Base-by-base conservation (phyloP, 257 asterid species). In the Solanum bulbocastanum region DNA sequence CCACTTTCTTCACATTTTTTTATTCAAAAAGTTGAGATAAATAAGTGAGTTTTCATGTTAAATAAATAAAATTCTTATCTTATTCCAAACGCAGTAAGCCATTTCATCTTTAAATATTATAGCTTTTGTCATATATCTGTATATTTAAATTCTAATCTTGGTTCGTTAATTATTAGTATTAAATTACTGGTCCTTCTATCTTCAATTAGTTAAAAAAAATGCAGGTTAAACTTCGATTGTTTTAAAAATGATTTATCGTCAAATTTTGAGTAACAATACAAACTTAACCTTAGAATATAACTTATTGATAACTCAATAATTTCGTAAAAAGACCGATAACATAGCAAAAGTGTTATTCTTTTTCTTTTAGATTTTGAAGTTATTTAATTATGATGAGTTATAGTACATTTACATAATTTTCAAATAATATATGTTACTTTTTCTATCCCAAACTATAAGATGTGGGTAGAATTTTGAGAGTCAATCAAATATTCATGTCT, bases 1-100 rank as follows among this genome's bases (percentile, higher is more conserved):
- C 89, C 83, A 73, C 91, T 58, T 74, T 52, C 23, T 52, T 84
- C 71, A 71, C 32, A 79, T 83, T 71, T 40, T 74, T 88, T 42
- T 20, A 27, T 27, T 68, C 15, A 73, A 27, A 81, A 81, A 18
- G 42, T 9, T 30, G 5, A 81, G 42, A 81, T 49, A 81, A 46
- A 81, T 46, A 30, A 81, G 42, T 30, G 68, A 44, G 68, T 40
- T 35, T 85, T 23, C n/a, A 30, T 32, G 11, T 86, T 83, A 7
- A 16, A 73, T 86, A 73, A 72, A 23, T 25, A 14, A 22, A 88
- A 86, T 65, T 60, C 66, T 27, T 66, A 86, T 79, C 62, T 68
- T 85, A 85, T 85, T 69, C 27, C 16, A 60, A 58, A 83, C 49
- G 86, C 75, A 15, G 66, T 46, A 32, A 46, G 85, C 40, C 39